A percentile compares a stretch with the other conserved stretches of the same genome.
phyloP scores from a whole-genome alignment of 352 stramenopile species.

The Stramenopiles sp. region DNA sequence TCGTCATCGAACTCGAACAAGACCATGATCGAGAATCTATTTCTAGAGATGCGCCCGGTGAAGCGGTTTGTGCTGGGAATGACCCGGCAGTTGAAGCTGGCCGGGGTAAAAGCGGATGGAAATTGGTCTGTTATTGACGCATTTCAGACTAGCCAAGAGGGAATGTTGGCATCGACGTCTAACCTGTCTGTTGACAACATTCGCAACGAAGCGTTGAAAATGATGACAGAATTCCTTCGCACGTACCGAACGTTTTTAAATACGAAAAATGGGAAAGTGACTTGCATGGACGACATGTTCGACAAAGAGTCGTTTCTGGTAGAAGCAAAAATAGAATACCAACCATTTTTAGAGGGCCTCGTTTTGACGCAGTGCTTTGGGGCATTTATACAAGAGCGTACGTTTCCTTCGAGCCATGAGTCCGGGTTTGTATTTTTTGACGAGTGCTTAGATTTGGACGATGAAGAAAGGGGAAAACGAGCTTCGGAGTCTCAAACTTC shows the following conservation, averaged over 20 bases:
- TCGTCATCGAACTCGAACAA: not conserved
- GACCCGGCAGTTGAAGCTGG: not conserved
- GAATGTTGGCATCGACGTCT: slow-evolving; percentile 9
- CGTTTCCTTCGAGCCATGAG: not conserved
- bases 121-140: not conserved
- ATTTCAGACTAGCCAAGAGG: slow-evolving; percentile 11
- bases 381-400: slow-evolving; percentile 5
- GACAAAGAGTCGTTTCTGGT: not conserved
- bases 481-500: slow-evolving; percentile 2
- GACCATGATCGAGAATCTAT: no score
- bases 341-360: not conserved
- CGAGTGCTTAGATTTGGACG: slow-evolving; percentile 9
- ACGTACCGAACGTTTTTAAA: not conserved
- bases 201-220: slow-evolving; percentile 13
- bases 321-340: not conserved
- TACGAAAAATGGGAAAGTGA: not conserved
- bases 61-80: not conserved
- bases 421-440: slow-evolving; percentile 11
- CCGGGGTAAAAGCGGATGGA: slow-evolving; percentile 11
- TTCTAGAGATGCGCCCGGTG: not conserved
- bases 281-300: not conserved
- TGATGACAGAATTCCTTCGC: not conserved
- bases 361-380: not conserved
- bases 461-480: not conserved
- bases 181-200: slow-evolving; percentile 1